These are phyloP conservation scores for Rugonectria rugulosa DNA, from an alignment of 2,329 filamentous ascomycete genomes.

Conservation along the genomic window DNA sequence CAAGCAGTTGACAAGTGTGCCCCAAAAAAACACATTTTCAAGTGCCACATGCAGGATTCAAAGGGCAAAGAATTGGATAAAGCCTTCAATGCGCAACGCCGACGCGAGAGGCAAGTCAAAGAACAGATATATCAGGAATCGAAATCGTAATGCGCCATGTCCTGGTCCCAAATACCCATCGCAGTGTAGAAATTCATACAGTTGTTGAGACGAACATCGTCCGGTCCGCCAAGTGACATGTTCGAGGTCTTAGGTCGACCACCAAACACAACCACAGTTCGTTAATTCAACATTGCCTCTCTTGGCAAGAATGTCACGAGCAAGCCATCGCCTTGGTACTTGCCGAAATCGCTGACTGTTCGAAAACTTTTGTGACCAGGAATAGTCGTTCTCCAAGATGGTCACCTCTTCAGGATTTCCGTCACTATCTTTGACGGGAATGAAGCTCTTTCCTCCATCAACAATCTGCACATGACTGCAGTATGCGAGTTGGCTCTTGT, in stretches of 20 bases:
- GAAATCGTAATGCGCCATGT: conserved; percentile 8
- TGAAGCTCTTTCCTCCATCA: conserved; percentile 46
- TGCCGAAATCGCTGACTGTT: conserved; percentile 1
- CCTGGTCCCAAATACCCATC: conserved; percentile 7
- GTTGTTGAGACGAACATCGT: neutral
- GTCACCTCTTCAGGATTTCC: conserved; percentile 52
- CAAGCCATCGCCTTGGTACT: conserved; percentile 19
- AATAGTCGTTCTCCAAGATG: conserved; percentile 51
- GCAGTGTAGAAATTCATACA: too few species aligned
- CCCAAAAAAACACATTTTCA: too few species aligned
- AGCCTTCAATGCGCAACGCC: conserved; percentile 1
- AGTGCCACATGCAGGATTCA: neutral
- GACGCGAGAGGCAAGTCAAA: conserved; percentile 5
- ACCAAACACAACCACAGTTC: conserved; percentile 63
- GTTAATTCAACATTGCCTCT: conserved; percentile 49
- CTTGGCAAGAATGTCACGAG: conserved; percentile 27
- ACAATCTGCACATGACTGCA: conserved; percentile 60
- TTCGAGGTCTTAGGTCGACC: conserved; percentile 47
- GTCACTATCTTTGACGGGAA: conserved; percentile 45
- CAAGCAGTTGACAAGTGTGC: too few species aligned
- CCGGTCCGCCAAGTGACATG: neutral
- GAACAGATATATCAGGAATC: neutral
- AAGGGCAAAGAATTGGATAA: neutral
- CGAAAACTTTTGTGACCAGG: conserved; percentile 3
- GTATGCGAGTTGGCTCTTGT: conserved; percentile 45